Evolutionary conservation across 177 flowering plant genomes (phyloP), one percentile per base, ranked within the genome.

Genomic region (Vitis hybrid): DNA sequence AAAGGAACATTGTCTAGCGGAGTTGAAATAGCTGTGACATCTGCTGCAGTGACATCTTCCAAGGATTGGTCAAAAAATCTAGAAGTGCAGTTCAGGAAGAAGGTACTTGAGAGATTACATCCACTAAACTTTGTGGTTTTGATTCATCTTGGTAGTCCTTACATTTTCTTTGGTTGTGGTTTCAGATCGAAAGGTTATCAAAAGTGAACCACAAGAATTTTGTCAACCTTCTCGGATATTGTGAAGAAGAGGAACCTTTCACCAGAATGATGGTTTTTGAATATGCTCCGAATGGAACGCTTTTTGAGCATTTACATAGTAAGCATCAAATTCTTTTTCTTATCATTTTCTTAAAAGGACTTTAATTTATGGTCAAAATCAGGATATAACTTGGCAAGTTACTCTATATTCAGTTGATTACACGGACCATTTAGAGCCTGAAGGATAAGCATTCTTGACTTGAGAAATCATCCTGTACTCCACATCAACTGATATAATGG

Each of bases 1-100:
- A 89, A 89, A 77, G 94, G 94, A 45, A 89, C 94, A 39, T 74
- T 89, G 61, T 89, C 94, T 19, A 86, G 72, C 72, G 94, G 94
- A 18, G 84, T 82, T 64, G 94, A 89, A 71, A 89, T 89, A 74
- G 89, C 94, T 12, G 91, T 87, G 31, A 71, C 81, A 49, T 76
- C 84, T 57, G 56, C 79, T 72, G 70, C 77, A 15, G 74, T 65
- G 22, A 65, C 67, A 59, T 78, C 88, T 31, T 45, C 81, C 20
- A 82, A 81, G 48, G 84, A 85, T 15, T 88, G 92, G 92, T 78
- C 87, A n/a, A 71, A 50, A 68, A 76, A 62, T 71, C 57, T 80
- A 20, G 89, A 86, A 79, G 15, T 75, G 10, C 87, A 79, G 74
- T 88, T 84, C 75, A 78, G 89, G 76, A 82, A 78, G 67, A 86